A percentile compares a stretch with the other conserved stretches of the same genome.
phyloP scores from a whole-genome alignment of 1,284 basidiomycete species.

The Tilletia indica region DNA sequence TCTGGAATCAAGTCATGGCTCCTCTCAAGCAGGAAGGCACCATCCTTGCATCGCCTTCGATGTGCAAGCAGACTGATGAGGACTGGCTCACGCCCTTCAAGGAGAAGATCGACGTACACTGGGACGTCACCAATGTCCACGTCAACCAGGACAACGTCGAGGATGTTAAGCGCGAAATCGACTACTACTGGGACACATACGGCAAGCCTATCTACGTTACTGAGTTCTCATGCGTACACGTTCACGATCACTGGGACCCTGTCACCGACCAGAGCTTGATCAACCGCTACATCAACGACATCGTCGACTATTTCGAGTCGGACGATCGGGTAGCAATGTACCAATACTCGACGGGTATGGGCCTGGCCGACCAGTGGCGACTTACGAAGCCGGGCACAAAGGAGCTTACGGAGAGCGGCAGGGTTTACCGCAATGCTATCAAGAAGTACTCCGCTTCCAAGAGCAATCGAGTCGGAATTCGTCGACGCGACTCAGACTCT shows the following conservation, averaged over 20 bases:
- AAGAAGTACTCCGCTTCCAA: not conserved
- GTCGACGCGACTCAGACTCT: not conserved
- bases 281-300: conserved; percentile 31
- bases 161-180: conserved; percentile 10
- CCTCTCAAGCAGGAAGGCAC: conserved; percentile 35
- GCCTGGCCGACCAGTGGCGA: not conserved
- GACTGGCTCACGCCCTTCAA: conserved; percentile 18
- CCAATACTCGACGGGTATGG: conserved; percentile 17
- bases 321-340: conserved; percentile 39
- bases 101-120: not conserved
- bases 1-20: conserved; percentile 40
- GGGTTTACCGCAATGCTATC: not conserved
- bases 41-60: conserved; percentile 15
- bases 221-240: not conserved
- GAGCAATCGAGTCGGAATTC: not conserved
- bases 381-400: not conserved
- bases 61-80: conserved; percentile 21
- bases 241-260: not conserved
- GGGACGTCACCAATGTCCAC: conserved; percentile 15
- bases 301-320: conserved; percentile 37
- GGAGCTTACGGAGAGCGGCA: conserved; percentile 3
- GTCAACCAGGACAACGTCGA: conserved; percentile 16
- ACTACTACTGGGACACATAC: conserved; percentile 17
- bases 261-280: conserved; percentile 27
- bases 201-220: conserved; percentile 13